Evolutionary conservation across 129 eudicot genomes (phyloP), one percentile per base, ranked within the genome.

Genomic region (Flaveria linearis): DNA sequence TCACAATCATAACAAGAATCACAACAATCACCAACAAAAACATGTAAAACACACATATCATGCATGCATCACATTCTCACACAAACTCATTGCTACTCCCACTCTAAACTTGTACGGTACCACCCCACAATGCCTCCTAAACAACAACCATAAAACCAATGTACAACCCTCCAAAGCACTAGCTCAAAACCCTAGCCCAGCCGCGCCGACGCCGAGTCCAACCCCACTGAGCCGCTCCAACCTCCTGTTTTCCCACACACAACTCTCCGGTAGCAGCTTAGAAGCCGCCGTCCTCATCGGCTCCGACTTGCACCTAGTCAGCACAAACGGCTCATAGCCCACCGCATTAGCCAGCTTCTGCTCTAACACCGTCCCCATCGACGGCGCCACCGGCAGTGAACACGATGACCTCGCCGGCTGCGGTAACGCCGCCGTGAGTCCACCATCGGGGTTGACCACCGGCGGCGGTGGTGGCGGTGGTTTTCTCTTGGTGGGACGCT

Each of bases 291-390:
- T 87, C 70, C 90, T 91, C 87, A 89, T 87, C 69, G 99, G 99
- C 87, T 86, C 99, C 28, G 99, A 95, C 89, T 95, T 95, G 76
- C 99, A 95, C 80, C 99, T 68, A 1, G 97, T 89, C 81, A 95
- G 75, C 71, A 84, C 96, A 49, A 91, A 89, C 84, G 99, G 97
- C 84, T 95, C 97, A 57, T 85, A 93, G 33, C 84, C 96, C 70
- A 79, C 89, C 26, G 93, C 90, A 56, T 85, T 85, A 66, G 80
- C 85, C 60, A 85, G 80, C 82, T 91, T 94, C 88, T 88, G 88
- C 82, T 86, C 99, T n/a, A 91, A 81, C 90, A 86, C 57, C 9
- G 86, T 58, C 23, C 90, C 89, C 90, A 88, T 84, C 12, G 93
- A 82, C 22, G 83, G 74, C 50, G 78, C 69, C 12, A 28, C 69